Conservation (phyloP, 2,329 filamentous ascomycete species). For the Aspergillus bombycis region DNA sequence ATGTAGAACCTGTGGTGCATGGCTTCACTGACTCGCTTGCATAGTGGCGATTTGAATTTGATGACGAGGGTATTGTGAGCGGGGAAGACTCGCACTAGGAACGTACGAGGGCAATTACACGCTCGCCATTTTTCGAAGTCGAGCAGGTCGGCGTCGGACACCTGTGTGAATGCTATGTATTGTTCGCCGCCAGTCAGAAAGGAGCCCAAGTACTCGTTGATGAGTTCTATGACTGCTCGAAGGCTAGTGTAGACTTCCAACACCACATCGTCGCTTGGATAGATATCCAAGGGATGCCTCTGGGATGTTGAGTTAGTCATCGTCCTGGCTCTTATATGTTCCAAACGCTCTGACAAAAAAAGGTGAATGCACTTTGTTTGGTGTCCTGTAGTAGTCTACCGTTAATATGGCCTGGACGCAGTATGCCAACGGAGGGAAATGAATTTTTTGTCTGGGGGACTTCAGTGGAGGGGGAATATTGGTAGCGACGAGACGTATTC, state of each 20-base stretch:
- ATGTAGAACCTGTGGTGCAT: not conserved
- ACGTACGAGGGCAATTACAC: not conserved
- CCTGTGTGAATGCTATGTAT: not conserved
- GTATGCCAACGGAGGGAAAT: not conserved
- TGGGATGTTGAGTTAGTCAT: not conserved
- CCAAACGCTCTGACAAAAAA: not conserved
- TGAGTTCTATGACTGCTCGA: not conserved
- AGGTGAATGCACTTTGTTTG: not conserved
- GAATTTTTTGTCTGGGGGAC: not conserved
- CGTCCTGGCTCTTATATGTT: not conserved
- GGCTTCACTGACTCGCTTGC: not conserved
- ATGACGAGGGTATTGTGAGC: not conserved
- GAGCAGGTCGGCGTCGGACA: not conserved
- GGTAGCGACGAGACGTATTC: not conserved
- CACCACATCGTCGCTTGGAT: not conserved
- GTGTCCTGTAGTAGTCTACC: not conserved
- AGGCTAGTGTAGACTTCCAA: not conserved
- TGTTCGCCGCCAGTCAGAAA: not conserved
- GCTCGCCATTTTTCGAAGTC: not conserved
- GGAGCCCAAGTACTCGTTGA: not conserved
- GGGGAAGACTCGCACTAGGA: not conserved
- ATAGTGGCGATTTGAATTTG: not conserved
- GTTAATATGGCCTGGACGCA: not conserved
- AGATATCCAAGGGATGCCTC: not conserved
- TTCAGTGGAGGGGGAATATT: not conserved